These are phyloP conservation scores for Gnomoniopsis smithogilvyi DNA, from an alignment of 2,329 filamentous ascomycete genomes.

Conservation along the genomic window DNA sequence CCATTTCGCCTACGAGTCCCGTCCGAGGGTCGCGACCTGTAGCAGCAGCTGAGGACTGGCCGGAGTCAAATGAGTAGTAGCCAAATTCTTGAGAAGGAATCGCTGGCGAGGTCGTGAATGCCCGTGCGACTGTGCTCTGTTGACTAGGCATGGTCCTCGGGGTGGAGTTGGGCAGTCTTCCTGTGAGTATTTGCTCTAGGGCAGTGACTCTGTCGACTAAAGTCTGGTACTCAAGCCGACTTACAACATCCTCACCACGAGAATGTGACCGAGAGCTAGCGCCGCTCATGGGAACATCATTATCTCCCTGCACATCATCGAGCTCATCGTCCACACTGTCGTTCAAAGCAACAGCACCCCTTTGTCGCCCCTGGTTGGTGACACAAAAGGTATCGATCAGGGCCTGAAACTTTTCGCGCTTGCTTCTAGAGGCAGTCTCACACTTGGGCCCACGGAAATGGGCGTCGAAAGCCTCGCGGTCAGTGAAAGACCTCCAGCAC, in stretches of 20 bases:
- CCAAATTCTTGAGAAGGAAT: conserved; percentile 1
- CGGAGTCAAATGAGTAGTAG: conserved; percentile 9
- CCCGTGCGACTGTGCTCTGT: background rate
- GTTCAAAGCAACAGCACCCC: background rate
- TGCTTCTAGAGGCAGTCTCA: conserved; percentile 14
- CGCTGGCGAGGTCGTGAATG: conserved; percentile 9
- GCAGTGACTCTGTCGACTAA: conserved; percentile 10
- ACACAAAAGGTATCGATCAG: conserved; percentile 13
- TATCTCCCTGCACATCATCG: conserved; percentile 5
- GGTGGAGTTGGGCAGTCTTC: background rate
- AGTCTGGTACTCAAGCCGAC: conserved; percentile 8
- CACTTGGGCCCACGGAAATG: conserved; percentile 21
- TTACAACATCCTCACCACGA: background rate
- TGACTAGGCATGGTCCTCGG: conserved; percentile 11
- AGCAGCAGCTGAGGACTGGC: background rate
- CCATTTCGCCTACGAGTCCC: background rate
- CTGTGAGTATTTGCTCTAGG: conserved; percentile 10
- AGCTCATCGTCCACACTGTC: background rate
- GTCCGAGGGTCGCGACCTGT: background rate
- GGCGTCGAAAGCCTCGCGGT: conserved; percentile 23
- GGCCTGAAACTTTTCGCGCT: conserved; percentile 15
- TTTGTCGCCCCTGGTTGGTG: background rate
- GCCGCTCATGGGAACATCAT: background rate
- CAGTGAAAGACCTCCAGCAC: conserved; percentile 29
- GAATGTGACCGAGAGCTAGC: background rate